Evolutionary conservation across 306 rosid species (phyloP).

Genomic region (Fagus crenata): DNA sequence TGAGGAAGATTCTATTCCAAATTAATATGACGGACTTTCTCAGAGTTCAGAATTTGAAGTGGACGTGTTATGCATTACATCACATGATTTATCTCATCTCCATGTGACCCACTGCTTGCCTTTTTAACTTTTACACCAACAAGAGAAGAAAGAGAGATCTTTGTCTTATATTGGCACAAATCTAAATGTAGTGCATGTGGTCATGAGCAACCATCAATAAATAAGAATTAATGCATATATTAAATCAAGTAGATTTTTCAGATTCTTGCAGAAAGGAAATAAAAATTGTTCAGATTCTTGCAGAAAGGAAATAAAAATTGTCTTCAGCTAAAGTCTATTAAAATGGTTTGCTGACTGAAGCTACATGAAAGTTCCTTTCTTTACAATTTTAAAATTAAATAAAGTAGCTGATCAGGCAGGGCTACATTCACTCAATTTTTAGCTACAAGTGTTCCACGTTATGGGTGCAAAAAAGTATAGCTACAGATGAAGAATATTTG

Average conservation of each 20-base stretch:
- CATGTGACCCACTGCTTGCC: constrained; percentile 57
- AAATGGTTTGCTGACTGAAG: neutral
- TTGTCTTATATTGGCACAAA: constrained; percentile 56
- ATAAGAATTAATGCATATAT: constrained; percentile 5
- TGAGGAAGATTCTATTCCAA: constrained; percentile 54
- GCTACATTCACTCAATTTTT: neutral
- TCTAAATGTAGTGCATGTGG: constrained; percentile 60
- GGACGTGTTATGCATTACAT: constrained; percentile 37
- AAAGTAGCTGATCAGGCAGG: neutral
- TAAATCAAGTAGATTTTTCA: constrained; percentile 23
- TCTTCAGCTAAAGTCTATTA: neutral
- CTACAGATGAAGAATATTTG: neutral
- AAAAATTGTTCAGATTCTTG: neutral
- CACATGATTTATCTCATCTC: constrained; percentile 55
- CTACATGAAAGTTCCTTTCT: neutral
- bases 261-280: neutral
- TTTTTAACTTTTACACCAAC: constrained; percentile 15
- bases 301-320: neutral
- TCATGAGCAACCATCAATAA: constrained; percentile 20
- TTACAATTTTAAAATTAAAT: neutral
- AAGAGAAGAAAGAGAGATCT: constrained; percentile 24
- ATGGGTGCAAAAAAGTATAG: neutral
- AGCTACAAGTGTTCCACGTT: neutral
- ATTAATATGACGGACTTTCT: constrained; percentile 38
- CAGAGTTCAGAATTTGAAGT: constrained; percentile 35